Evolutionary conservation across 2,329 filamentous ascomycete species (phyloP).

Genomic region (Fusarium papillatum): DNA sequence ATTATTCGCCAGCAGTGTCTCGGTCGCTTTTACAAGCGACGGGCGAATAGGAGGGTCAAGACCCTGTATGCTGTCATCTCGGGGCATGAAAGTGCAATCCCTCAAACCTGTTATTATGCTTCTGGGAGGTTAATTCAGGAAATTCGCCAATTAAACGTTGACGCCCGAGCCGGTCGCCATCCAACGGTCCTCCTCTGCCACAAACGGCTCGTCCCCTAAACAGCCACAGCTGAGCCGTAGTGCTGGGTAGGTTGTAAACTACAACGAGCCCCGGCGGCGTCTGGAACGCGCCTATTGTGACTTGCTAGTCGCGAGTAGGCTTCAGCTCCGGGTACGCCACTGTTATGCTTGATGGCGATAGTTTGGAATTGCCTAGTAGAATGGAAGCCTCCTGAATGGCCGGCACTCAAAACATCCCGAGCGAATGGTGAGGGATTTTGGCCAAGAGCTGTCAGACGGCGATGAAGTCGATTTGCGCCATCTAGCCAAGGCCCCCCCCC

Average conservation of each 20-base stretch:
- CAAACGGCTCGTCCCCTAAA: constrained; percentile 8
- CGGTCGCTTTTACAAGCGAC: neutral
- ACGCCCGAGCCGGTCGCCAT: constrained; percentile 28
- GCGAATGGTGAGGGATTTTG: constrained; percentile 11
- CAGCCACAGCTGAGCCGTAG: constrained; percentile 33
- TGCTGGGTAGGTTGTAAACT: constrained; percentile 8
- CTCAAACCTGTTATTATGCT: neutral
- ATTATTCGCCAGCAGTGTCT: neutral
- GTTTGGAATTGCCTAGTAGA: constrained; percentile 4
- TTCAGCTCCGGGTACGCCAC: constrained; percentile 21
- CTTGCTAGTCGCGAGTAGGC: constrained; percentile 11
- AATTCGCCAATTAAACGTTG: constrained; percentile 22
- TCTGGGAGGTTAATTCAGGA: constrained; percentile 11
- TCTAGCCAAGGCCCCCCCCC: neutral
- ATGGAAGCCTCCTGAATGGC: constrained; percentile 14
- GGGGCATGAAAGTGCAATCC: constrained; percentile 3
- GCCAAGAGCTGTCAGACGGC: constrained; percentile 3
- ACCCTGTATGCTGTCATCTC: neutral
- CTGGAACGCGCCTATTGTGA: constrained; percentile 11
- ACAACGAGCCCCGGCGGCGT: neutral
- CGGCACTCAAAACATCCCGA: constrained; percentile 7
- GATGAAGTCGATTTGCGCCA: neutral
- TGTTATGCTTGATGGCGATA: constrained; percentile 8
- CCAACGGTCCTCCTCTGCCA: constrained; percentile 16
- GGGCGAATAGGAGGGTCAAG: constrained; percentile 4